These are phyloP conservation scores for Pleurotus ostreatus DNA, from an alignment of 768 basidiomycete species.

Conservation along the genomic window DNA sequence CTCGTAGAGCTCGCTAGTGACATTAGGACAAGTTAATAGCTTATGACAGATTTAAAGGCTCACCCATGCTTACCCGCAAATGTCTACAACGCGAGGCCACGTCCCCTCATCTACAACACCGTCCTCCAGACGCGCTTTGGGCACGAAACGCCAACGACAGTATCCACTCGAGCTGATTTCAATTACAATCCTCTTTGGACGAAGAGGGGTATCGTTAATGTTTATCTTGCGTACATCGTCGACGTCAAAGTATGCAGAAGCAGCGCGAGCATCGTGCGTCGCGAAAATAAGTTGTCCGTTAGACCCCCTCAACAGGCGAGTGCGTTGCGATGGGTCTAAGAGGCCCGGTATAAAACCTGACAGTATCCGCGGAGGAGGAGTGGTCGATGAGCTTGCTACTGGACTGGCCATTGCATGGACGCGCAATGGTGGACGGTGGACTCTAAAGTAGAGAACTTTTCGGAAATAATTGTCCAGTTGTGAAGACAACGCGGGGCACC, in stretches of 20 bases:
- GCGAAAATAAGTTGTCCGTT: constrained; percentile 68
- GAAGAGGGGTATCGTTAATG: constrained; percentile 40
- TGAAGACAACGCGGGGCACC: no score
- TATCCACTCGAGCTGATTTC: constrained; percentile 57
- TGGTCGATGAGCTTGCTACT: background rate
- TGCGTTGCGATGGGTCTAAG: constrained; percentile 58
- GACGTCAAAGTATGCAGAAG: constrained; percentile 34
- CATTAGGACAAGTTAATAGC: constrained; percentile 11
- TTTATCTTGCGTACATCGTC: constrained; percentile 37
- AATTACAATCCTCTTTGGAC: constrained; percentile 70
- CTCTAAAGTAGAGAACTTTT: background rate
- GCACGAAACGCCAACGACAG: constrained; percentile 74
- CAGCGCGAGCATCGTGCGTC: constrained; percentile 67
- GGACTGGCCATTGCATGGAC: background rate
- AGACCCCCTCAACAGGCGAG: constrained; percentile 56
- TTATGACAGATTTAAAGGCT: background rate
- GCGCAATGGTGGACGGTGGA: background rate
- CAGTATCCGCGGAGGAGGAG: background rate
- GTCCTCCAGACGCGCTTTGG: constrained; percentile 55
- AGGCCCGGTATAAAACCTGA: constrained; percentile 54
- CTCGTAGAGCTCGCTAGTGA: constrained; percentile 39
- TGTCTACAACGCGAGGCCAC: constrained; percentile 64
- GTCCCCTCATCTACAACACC: constrained; percentile 61
- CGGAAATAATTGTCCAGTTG: background rate
- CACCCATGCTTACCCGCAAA: constrained; percentile 59